These are phyloP conservation scores for Trichothecium roseum DNA, from an alignment of 2,329 filamentous ascomycete species.

Conservation along the genomic window DNA sequence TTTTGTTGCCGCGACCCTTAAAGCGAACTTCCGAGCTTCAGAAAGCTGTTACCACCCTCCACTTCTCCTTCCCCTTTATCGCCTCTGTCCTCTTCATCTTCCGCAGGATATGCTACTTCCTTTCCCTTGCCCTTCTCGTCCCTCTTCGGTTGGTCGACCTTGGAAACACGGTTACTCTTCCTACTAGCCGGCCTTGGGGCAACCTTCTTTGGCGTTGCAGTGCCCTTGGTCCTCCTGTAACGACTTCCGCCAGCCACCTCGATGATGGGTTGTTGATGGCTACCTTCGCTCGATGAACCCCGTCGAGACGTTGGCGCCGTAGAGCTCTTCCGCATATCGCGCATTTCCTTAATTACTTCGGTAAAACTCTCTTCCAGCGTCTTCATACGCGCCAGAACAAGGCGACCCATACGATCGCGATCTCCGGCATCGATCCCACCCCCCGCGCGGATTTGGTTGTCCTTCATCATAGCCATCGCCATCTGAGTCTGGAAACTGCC, in stretches of 20 bases:
- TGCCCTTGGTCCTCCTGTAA: constrained; percentile 14
- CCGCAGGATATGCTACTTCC: constrained; percentile 26
- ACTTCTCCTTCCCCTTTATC: constrained; percentile 26
- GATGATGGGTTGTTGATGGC: constrained; percentile 10
- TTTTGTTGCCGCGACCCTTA: constrained; percentile 13
- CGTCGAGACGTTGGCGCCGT: constrained; percentile 37
- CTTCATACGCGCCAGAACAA: constrained; percentile 86
- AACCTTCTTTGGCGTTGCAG: constrained; percentile 15
- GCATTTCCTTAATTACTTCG: constrained; percentile 75
- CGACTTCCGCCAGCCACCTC: constrained; percentile 17
- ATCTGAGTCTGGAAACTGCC: constrained; percentile 76
- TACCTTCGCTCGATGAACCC: constrained; percentile 39
- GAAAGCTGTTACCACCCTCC: constrained; percentile 16
- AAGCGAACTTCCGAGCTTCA: constrained; percentile 31
- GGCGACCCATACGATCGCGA: constrained; percentile 63
- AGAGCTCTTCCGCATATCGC: constrained; percentile 43
- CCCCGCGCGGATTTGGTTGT: constrained; percentile 37
- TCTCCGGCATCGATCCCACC: constrained; percentile 26
- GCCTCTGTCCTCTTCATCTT: constrained; percentile 23
- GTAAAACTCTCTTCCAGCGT: constrained; percentile 84
- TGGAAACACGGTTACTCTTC: constrained; percentile 30
- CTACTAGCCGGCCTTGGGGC: constrained; percentile 24
- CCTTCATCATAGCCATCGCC: constrained; percentile 56
- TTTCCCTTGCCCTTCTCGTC: constrained; percentile 37
- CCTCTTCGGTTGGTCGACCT: constrained; percentile 16